phyloP scores from a whole-genome alignment of 73 alveolate genomes.

The Effrenium voratum region DNA sequence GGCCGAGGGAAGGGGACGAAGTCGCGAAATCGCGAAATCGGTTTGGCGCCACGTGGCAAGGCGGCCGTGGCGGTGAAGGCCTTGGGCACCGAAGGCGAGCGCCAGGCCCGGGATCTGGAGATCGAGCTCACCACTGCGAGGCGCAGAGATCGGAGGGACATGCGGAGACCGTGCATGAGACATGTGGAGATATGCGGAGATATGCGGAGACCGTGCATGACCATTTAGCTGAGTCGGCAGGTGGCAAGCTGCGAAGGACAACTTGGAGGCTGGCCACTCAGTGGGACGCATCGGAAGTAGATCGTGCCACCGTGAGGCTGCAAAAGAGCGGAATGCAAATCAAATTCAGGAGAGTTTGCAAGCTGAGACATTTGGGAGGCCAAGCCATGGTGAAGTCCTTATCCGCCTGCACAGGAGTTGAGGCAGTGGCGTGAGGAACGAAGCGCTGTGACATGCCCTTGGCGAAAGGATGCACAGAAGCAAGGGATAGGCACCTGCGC shows the following conservation, averaged over 20 bases:
- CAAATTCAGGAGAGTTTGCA: conserved; percentile 47
- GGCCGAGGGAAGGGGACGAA: not conserved
- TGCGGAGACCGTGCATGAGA: too few species aligned
- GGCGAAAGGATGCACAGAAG: not conserved
- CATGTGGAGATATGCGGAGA: not conserved
- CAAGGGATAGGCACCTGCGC: not conserved
- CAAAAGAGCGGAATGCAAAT: conserved; percentile 70
- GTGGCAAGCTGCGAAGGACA: conserved; percentile 69
- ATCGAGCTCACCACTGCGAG: conserved; percentile 53
- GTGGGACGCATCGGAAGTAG: not conserved
- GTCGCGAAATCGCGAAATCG: not conserved
- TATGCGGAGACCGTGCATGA: not conserved
- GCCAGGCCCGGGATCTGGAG: conserved; percentile 75
- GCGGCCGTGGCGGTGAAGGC: conserved; percentile 78
- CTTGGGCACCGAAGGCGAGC: conserved; percentile 89
- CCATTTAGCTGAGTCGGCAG: not conserved
- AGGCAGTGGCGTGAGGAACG: conserved; percentile 93
- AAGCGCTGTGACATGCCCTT: conserved; percentile 26
- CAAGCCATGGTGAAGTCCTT: not conserved
- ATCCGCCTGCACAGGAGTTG: conserved; percentile 11
- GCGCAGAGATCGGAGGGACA: not conserved
- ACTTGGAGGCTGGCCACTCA: conserved; percentile 23
- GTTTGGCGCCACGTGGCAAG: not conserved
- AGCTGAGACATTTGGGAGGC: not conserved
- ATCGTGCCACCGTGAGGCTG: conserved; percentile 12